Conservation (phyloP, 1,284 basidiomycete genomes). For the Salmacisia buchloeana region DNA sequence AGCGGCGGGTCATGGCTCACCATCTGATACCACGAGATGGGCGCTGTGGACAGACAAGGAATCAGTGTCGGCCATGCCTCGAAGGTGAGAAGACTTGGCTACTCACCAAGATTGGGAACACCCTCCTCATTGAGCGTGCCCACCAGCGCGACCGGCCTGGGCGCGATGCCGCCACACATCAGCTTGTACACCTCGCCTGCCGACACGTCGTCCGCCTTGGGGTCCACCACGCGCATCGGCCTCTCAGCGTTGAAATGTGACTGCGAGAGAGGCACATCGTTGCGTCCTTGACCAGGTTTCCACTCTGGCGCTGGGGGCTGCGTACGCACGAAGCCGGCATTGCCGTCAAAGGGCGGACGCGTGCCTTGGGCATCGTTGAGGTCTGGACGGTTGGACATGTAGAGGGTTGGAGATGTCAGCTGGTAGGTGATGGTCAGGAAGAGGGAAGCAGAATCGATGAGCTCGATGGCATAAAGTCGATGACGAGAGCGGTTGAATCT, state of each 20-base stretch:
- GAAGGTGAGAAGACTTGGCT: not conserved
- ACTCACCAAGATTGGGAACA: conserved; percentile 20
- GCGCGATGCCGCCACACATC: conserved; percentile 34
- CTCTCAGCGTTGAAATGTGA: conserved; percentile 12
- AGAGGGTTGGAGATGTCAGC: not conserved
- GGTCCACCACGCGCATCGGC: conserved; percentile 21
- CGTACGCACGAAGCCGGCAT: not conserved
- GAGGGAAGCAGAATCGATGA: not conserved
- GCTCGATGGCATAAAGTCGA: no score
- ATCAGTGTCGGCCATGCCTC: not conserved
- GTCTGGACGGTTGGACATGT: not conserved
- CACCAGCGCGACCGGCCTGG: conserved; percentile 35
- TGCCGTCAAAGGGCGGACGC: not conserved
- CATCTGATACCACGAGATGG: conserved; percentile 42
- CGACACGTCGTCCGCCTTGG: conserved; percentile 27
- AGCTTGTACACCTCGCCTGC: conserved; percentile 32
- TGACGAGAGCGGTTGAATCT: no score
- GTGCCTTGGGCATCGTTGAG: not conserved
- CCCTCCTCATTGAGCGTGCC: conserved; percentile 32
- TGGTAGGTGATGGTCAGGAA: no score
- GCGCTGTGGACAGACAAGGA: conserved; percentile 10
- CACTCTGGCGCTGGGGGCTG: not conserved
- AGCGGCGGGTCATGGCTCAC: conserved; percentile 36
- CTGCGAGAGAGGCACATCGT: not conserved
- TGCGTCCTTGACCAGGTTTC: conserved; percentile 6